Evolutionary conservation across 768 basidiomycete genomes (phyloP), one percentile per base, ranked within the genome.

Genomic region (Auriscalpium vulgare): DNA sequence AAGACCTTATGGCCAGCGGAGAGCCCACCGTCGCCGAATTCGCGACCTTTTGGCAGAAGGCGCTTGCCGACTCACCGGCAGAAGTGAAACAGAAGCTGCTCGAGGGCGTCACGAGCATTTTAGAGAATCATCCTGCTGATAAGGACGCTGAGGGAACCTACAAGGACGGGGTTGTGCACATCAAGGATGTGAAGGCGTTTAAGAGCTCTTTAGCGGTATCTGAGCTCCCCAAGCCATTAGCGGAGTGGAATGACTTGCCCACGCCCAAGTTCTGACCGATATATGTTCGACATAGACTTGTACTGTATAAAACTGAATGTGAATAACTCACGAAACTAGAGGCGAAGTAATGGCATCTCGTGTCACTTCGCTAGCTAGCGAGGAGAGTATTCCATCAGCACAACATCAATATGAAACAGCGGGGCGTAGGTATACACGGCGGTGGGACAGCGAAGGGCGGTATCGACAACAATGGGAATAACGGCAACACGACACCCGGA

Each of bases 161-260:
- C 35, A 70, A 73, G 53, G 70, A 71, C 5, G 76, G 75, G 34
- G 86, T 80, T 7, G 78, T 78, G 9, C 80, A 78, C 61, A 81
- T 95, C 54, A 69, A 85, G 56, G 85, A 92, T 64, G 66, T 83
- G 36, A 73, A 79, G 56, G 71, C 68, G 29, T 93, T 93, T 76
- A 91, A 82, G 69, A 75, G 77, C 34, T 68, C 74, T 9, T 69
- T 95, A 51, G 65, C 68, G 44, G 68, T 76, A 16, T 79, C 86
- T 4, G 74, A 76, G 29, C 77, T 78, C 58, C 80, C 87, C n/a
- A 75, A 75, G 40, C 84, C 91, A 2, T 72, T 92, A 60, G 84
- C 84, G 1, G 71, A 82, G 51, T 91, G 87, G 87, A 81, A 79
- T 37, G 89, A 91, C 71, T 72, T 88, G 53, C 87, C 86, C 17